A percentile compares a stretch with the other conserved stretches of the same genome.
Evolutionary conservation across 1,284 basidiomycete species (phyloP).

Genomic region (Kwoniella shivajii): DNA sequence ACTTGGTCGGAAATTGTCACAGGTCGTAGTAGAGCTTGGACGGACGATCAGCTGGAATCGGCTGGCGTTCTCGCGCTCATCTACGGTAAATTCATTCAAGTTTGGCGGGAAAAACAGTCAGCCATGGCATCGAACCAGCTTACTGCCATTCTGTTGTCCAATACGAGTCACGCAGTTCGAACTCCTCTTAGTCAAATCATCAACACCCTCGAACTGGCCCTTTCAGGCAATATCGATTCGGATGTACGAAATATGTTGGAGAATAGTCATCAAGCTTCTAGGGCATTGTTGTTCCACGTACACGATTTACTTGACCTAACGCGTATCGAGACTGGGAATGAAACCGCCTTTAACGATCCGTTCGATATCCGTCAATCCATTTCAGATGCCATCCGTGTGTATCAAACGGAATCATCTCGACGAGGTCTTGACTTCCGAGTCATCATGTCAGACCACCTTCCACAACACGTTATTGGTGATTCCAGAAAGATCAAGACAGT

Average conservation of each 20-base stretch:
- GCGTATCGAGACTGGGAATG: slow-evolving; percentile 75
- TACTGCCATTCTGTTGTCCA: slow-evolving; percentile 78
- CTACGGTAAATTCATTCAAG: slow-evolving; percentile 68
- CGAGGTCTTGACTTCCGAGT: slow-evolving; percentile 68
- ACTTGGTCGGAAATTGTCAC: slow-evolving; percentile 77
- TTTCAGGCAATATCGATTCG: slow-evolving; percentile 73
- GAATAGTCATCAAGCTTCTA: slow-evolving; percentile 78
- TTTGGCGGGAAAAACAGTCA: slow-evolving; percentile 83
- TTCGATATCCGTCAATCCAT: slow-evolving; percentile 73
- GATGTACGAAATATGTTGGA: slow-evolving; percentile 79
- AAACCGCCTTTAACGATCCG: slow-evolving; percentile 78
- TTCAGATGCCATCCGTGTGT: slow-evolving; percentile 64
- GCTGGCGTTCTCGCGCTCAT: slow-evolving; percentile 82
- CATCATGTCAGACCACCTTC: slow-evolving; percentile 60
- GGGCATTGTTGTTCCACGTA: slow-evolving; percentile 77
- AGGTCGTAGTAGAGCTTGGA: slow-evolving; percentile 74
- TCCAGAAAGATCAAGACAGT: slow-evolving; percentile 75
- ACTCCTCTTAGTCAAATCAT: slow-evolving; percentile 48
- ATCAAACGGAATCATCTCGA: slow-evolving; percentile 69
- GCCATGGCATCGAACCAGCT: slow-evolving; percentile 76
- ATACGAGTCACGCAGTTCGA: slow-evolving; percentile 81
- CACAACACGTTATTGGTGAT: slow-evolving; percentile 68
- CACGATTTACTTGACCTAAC: slow-evolving; percentile 86
- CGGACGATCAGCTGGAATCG: slow-evolving; percentile 84
- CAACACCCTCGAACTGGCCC: slow-evolving; percentile 81